A percentile compares a stretch with the other conserved stretches of the same genome.
These are phyloP conservation scores for Cymbidium sinense DNA, from an alignment of 106 monocot genomes.

Conservation along the genomic window DNA sequence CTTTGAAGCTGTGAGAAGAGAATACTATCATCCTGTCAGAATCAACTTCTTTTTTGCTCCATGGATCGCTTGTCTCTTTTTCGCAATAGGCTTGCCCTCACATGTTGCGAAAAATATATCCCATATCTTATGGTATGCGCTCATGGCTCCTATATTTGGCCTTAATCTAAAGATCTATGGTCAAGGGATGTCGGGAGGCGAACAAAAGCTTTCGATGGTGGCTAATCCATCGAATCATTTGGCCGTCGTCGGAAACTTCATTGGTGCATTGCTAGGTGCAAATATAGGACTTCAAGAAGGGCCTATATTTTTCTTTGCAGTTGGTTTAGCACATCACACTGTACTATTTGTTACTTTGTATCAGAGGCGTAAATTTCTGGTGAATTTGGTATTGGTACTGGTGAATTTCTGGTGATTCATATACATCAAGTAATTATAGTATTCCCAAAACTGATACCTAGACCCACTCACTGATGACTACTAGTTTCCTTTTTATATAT, in stretches of 20 bases:
- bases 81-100: conserved; percentile 19
- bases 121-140: conserved; percentile 4
- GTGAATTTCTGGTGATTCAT: no score
- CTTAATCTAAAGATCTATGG: conserved; percentile 23
- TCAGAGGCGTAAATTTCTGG: no score
- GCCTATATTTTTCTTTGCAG: no score
- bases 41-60: conserved; percentile 29
- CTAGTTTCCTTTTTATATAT: no score
- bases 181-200: conserved; percentile 17
- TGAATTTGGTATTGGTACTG: no score
- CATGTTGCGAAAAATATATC: not conserved
- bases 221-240: conserved; percentile 6
- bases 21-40: conserved; percentile 19
- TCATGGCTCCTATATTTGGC: conserved; percentile 18
- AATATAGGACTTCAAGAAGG: no score
- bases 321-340: no score
- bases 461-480: no score
- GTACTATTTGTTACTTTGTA: no score
- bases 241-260: conserved; percentile 7
- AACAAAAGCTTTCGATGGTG: conserved; percentile 16
- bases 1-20: conserved; percentile 22
- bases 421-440: no score
- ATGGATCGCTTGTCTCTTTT: conserved; percentile 26
- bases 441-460: no score
- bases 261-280: not conserved